Percentiles rank a stretch among this genome's conserved stretches.
Evolutionary conservation across 805 yeast genomes (phyloP).

Genomic region (Grigorovia yakushimaensis): DNA sequence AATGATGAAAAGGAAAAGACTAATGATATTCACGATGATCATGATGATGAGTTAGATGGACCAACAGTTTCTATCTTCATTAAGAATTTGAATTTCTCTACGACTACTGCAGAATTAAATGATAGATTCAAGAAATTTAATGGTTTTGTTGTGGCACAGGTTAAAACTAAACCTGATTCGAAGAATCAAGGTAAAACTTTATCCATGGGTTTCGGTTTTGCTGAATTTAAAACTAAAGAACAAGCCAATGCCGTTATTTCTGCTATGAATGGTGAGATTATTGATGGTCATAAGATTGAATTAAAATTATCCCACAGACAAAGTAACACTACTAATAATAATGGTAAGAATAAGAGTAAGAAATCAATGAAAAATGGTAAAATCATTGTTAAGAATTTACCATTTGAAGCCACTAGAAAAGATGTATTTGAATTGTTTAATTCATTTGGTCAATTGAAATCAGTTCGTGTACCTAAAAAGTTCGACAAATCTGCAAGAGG

Average conservation of each 20-base stretch:
- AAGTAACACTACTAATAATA: constrained; percentile 29
- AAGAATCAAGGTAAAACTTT: constrained; percentile 53
- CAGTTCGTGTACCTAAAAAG: constrained; percentile 93
- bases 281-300: constrained; percentile 86
- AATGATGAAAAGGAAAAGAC: constrained; percentile 33
- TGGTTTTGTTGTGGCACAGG: constrained; percentile 75
- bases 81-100: constrained; percentile 82
- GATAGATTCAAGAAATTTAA: constrained; percentile 56
- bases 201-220: constrained; percentile 98
- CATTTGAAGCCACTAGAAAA: constrained; percentile 89
- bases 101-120: constrained; percentile 49
- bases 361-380: constrained; percentile 46
- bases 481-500: constrained; percentile 94
- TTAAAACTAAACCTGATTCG: constrained; percentile 83
- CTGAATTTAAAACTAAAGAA: constrained; percentile 69
- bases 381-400: constrained; percentile 90
- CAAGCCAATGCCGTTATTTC: constrained; percentile 71
- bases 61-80: constrained; percentile 84
- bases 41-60: constrained; percentile 39
- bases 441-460: constrained; percentile 87
- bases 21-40: constrained; percentile 32
- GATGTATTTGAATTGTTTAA: constrained; percentile 90
- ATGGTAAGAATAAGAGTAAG: constrained; percentile 20
- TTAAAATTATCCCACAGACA: constrained; percentile 80
- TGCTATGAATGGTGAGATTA: constrained; percentile 60